phyloP scores from a whole-genome alignment of 108 stramenopile species.

The Nitzschia sp. region DNA sequence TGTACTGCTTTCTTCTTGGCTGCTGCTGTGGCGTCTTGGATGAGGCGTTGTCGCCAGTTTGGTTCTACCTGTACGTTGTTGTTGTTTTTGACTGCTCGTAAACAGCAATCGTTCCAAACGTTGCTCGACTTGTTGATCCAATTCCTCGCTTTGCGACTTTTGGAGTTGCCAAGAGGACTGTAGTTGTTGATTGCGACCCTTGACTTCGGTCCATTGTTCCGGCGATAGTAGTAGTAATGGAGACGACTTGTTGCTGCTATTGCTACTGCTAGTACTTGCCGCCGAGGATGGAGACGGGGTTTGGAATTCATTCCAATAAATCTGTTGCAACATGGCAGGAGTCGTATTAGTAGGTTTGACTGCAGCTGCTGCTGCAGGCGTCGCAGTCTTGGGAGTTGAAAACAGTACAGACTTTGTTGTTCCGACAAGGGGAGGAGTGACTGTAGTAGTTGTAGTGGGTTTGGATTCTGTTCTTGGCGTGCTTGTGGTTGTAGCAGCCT shows the following conservation, averaged over 20 bases:
- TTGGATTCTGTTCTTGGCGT: background rate
- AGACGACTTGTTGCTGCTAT: background rate
- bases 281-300: background rate
- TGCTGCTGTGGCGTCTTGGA: too few species aligned
- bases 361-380: background rate
- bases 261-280: background rate
- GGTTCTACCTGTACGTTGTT: constrained; percentile 3
- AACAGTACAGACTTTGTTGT: background rate
- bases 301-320: background rate
- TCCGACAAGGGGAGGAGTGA: background rate
- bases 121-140: constrained; percentile 16
- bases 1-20: too few species aligned
- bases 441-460: background rate
- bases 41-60: too few species aligned
- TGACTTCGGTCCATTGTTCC: background rate
- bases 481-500: background rate
- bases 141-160: constrained; percentile 15
- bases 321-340: background rate
- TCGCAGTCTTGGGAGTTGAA: background rate
- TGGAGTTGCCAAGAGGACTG: constrained; percentile 30
- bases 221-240: background rate
- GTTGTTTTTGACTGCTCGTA: background rate
- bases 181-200: constrained; percentile 12
- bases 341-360: background rate
- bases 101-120: background rate